These are phyloP conservation scores for Cladosporium sp. DNA, from an alignment of 2,329 filamentous ascomycete genomes.

Conservation along the genomic window DNA sequence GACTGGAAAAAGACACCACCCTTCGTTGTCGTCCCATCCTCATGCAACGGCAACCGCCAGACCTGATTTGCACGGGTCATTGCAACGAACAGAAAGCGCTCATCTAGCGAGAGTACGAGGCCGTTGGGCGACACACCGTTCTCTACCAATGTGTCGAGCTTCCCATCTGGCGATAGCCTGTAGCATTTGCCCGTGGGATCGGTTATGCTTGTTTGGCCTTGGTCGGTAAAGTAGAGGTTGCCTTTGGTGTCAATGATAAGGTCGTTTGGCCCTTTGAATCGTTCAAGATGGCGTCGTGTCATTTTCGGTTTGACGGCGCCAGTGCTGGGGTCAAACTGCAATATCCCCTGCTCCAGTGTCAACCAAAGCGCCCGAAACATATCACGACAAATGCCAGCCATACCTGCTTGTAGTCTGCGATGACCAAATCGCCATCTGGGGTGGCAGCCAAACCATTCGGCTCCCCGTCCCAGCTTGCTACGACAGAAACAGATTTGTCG, in stretches of 20 bases:
- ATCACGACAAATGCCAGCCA: background rate
- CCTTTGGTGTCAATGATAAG: slow-evolving; percentile 36
- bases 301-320: slow-evolving; percentile 30
- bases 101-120: slow-evolving; percentile 24
- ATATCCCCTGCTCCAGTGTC: slow-evolving; percentile 32
- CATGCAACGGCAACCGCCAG: slow-evolving; percentile 38
- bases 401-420: slow-evolving; percentile 44
- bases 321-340: slow-evolving; percentile 32
- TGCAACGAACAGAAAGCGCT: slow-evolving; percentile 37
- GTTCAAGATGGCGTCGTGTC: slow-evolving; percentile 37
- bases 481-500: slow-evolving; percentile 29
- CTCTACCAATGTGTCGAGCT: slow-evolving; percentile 28
- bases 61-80: slow-evolving; percentile 41
- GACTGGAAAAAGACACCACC: slow-evolving; percentile 39
- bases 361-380: background rate
- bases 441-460: slow-evolving; percentile 38
- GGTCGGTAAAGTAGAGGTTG: slow-evolving; percentile 43
- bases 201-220: slow-evolving; percentile 42
- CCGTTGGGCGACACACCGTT: slow-evolving; percentile 7
- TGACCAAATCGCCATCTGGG: slow-evolving; percentile 32
- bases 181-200: slow-evolving; percentile 41
- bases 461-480: slow-evolving; percentile 38
- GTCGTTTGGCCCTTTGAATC: slow-evolving; percentile 44
- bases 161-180: slow-evolving; percentile 32
- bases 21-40: slow-evolving; percentile 38